A percentile compares a stretch with the other conserved stretches of the same genome.
phyloP scores from a whole-genome alignment of 2,329 filamentous ascomycete genomes.

The Zopfia rhizophila region DNA sequence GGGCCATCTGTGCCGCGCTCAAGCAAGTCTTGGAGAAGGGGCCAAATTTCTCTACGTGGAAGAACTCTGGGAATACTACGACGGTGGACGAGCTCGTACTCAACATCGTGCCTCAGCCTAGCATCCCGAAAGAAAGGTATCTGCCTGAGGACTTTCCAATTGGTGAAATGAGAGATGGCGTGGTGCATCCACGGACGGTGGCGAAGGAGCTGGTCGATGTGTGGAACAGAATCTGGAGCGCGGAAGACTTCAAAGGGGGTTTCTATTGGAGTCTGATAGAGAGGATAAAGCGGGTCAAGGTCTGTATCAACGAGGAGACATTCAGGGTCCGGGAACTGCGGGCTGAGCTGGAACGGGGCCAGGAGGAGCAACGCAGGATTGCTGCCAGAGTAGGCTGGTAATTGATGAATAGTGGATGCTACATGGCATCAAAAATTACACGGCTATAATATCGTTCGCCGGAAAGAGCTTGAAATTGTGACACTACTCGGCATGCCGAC shows the following conservation, averaged over 20 bases:
- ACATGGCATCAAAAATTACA: no score
- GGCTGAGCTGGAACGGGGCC: conserved; percentile 45
- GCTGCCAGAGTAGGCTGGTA: conserved; percentile 37
- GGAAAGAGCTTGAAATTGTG: no score
- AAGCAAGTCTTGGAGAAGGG: conserved; percentile 41
- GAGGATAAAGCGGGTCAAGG: conserved; percentile 39
- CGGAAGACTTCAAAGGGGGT: conserved; percentile 35
- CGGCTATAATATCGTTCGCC: no score
- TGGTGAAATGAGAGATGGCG: conserved; percentile 27
- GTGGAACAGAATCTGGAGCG: conserved; percentile 47
- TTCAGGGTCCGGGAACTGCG: conserved; percentile 40
- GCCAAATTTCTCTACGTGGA: conserved; percentile 25
- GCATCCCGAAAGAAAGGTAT: conserved; percentile 23
- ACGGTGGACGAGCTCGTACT: conserved; percentile 43
- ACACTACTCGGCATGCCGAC: no score
- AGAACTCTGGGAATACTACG: conserved; percentile 19
- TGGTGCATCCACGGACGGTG: conserved; percentile 41
- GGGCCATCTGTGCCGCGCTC: conserved; percentile 48
- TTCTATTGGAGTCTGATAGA: conserved; percentile 40
- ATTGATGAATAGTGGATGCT: no score
- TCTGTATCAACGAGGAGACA: conserved; percentile 43
- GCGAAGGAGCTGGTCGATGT: conserved; percentile 42
- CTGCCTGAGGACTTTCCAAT: conserved; percentile 32
- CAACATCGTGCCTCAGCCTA: conserved; percentile 39
- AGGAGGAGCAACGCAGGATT: conserved; percentile 40